Percentiles rank a stretch among this genome's conserved stretches.
Conservation (phyloP, 306 rosid species). For the Cyclanthera cordifolia region DNA sequence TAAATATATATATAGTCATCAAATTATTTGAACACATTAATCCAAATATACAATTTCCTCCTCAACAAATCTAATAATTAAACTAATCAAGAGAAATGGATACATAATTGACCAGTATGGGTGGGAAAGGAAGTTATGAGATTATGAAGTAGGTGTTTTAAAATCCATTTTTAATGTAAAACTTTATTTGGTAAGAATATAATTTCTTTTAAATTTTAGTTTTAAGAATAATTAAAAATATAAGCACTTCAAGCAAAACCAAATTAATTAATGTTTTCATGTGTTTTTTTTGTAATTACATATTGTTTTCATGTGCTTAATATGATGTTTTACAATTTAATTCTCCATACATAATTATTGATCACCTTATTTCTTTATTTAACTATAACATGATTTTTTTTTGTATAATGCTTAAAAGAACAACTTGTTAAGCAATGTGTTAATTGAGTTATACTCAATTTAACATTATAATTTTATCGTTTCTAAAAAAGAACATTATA, state of each 20-base stretch:
- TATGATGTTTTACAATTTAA: background rate
- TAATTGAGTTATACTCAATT: no score
- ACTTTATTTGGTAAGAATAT: background rate
- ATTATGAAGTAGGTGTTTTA: background rate
- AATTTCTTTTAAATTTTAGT: background rate
- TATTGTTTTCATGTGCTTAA: no score
- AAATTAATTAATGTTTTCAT: no score
- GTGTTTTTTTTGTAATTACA: no score
- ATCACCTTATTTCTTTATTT: background rate
- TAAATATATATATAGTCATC: background rate
- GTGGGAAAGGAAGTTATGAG: background rate
- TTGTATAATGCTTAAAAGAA: background rate
- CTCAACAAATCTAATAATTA: conserved; percentile 2
- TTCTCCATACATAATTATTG: background rate
- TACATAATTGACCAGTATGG: conserved; percentile 5
- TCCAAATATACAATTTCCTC: conserved; percentile 6
- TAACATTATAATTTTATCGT: no score
- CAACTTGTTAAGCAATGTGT: no score
- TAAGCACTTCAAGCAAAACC: background rate
- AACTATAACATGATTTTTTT: no score
- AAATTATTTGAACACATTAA: conserved; percentile 6
- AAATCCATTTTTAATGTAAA: background rate
- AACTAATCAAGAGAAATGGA: background rate
- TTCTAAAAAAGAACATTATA: no score
- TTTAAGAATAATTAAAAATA: background rate